Base-by-base conservation (phyloP, 2,329 filamentous ascomycete species). In the Fonsecaea nubica region DNA sequence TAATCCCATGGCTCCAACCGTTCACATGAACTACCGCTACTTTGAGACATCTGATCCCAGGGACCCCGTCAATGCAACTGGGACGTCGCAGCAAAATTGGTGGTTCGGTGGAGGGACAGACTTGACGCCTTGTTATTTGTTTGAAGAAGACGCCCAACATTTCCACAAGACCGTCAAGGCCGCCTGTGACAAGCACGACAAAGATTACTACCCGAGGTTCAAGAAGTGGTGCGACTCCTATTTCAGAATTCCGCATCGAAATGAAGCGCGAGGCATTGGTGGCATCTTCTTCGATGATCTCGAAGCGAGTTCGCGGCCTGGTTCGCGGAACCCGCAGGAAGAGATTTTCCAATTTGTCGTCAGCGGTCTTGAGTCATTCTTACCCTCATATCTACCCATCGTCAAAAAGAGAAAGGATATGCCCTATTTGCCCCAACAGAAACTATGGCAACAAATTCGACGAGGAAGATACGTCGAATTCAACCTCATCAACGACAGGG, bases 261-360 rank as follows among this genome's bases (percentile, higher is more conserved):
- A 87, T 66, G 95, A 99, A 81, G 84, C 88, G 55, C 90, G 95
- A 57, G 95, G 95, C 64, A 82, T 99, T 38, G 95, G 95, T 61
- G 95, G 95, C 62, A 98, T 99, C 79, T 99, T 99, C 86, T 99
- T 99, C 76, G 95, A 99, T 79, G 95, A 99, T 77, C 85, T 99
- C 13, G 95, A 99, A 77, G 91, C 79, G 50, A 74, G 75, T 30
- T 80, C 80, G 1, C 67, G 65, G 30, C 71, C 72, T 33, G 64
- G 63, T 15, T 86, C 87, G 1, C 91, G 94, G 74, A 92, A 93
- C 68, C 92, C 95, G 75, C 89, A 92, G 73, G 93, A 98, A 77
- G 92, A 93, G 72, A 86, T 93, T 0, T 98, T 99, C 77, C 88
- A 91, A 15, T 98, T 97, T 73, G 87, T 93, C 62, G 91, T 93